Evolutionary conservation across 108 stramenopile genomes (phyloP), one percentile per base, ranked within the genome.

Genomic region (Nannochloropsis oceanica): DNA sequence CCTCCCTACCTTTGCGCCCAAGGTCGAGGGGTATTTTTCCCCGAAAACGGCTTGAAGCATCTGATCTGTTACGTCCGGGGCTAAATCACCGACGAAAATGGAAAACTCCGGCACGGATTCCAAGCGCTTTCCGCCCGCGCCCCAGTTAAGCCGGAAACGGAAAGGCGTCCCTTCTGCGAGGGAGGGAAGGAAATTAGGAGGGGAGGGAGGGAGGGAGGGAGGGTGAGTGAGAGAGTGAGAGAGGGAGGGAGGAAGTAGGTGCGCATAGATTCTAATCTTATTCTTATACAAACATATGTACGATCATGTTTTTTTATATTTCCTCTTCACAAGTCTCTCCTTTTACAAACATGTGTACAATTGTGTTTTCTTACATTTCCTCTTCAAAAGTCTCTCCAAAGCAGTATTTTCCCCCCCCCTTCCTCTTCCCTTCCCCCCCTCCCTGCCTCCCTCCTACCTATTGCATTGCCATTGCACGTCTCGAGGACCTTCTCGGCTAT

Each of bases 71-170:
- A 90, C 89, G 44, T 87, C 88, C 22, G 88, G 86, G 26, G 88
- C 86, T 25, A 90, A 88, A 80, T 90, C 89, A 26, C 89, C 89
- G 14, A 90, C 89, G 44, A 90, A 90, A 25, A 90, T 88, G 34
- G 88, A 89, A 25, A 43, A 89, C 24, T 90, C 89, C 8, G 86
- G 88, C 25, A 88, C 85, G 27, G 81, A 46, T 82, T 86, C 85
- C 42, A 86, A 83, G 73, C 88, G 88, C 85, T 86, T 83, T 9
- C 88, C 88, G 46, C 88, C 88, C 43, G 85, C 85, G 42, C 88
- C 88, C 88, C 88, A 89, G 81, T 89, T 89, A 22, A 89, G 85
- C 43, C 88, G 82, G 85, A 84, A 89, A 27, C 85, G 88, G 44
- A 89, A 82, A 27, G 85, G 80, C 25, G 88, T 89, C 2, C 88